phyloP scores from a whole-genome alignment of 306 rosid genomes.

The Biancaea sappan region DNA sequence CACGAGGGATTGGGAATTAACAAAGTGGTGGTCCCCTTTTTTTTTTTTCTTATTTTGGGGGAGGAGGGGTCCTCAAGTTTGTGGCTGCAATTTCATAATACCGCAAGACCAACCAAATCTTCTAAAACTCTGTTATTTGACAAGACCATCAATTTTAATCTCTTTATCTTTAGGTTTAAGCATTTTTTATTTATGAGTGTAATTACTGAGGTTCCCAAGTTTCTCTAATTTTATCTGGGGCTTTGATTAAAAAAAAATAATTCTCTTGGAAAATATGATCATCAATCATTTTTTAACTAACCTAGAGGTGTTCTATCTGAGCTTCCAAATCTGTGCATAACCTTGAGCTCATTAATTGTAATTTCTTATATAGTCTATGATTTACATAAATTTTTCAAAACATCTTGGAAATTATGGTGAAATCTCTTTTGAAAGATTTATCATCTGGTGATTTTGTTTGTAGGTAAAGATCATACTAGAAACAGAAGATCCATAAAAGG shows the following conservation, averaged over 20 bases:
- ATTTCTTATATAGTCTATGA: neutral
- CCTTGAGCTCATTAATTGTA: neutral
- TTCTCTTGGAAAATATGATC: neutral
- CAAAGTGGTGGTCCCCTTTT: constrained; percentile 29
- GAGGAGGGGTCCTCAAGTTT: constrained; percentile 4
- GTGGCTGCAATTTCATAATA: constrained; percentile 37
- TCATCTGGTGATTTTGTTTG: neutral
- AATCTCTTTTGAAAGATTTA: neutral
- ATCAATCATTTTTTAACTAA: neutral
- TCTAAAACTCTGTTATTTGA: neutral
- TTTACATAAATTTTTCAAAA: too few species aligned
- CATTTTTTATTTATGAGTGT: neutral
- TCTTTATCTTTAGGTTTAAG: neutral
- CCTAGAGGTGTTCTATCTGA: too few species aligned
- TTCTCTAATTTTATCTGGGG: neutral
- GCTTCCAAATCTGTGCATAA: too few species aligned
- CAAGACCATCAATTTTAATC: neutral
- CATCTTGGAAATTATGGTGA: neutral
- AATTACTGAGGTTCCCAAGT: neutral
- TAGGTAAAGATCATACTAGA: neutral
- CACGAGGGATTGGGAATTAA: constrained; percentile 16
- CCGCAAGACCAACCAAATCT: neutral
- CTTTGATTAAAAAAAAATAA: neutral
- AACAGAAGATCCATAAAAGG: neutral
- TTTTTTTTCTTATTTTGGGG: too few species aligned